Conservation (phyloP, 148 eudicot genomes). For the Beta vulgaris region DNA sequence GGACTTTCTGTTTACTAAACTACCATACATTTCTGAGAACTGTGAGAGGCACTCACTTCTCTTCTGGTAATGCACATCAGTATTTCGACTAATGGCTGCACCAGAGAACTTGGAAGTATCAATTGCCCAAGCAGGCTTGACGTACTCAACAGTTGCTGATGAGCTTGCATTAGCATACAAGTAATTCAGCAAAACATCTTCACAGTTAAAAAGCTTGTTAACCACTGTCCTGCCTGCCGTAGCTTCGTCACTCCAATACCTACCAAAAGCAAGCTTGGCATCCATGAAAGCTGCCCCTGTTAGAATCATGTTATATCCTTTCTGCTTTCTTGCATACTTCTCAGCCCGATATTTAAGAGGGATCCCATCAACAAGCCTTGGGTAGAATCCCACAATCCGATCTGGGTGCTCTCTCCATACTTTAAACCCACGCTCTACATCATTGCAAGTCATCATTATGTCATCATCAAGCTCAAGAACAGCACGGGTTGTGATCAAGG, state of each 20-base stretch:
- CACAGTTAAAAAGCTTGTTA: conserved; percentile 74
- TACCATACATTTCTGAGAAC: conserved; percentile 66
- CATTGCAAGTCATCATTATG: conserved; percentile 89
- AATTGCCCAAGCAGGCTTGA: conserved; percentile 79
- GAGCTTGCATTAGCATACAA: conserved; percentile 80
- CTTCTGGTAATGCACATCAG: conserved; percentile 63
- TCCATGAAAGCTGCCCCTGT: conserved; percentile 96
- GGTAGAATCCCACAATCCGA: conserved; percentile 87
- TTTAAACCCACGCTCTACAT: conserved; percentile 81
- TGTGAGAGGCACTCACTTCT: conserved; percentile 64
- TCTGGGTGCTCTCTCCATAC: conserved; percentile 93
- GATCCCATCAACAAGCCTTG: conserved; percentile 54
- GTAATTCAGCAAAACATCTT: conserved; percentile 89
- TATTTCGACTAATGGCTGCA: conserved; percentile 76
- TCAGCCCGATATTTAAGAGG: conserved; percentile 67
- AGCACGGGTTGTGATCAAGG: conserved; percentile 66
- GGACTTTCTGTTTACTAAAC: conserved; percentile 52
- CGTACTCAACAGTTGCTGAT: conserved; percentile 62
- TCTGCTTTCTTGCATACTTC: conserved; percentile 67
- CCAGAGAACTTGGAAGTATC: conserved; percentile 84
- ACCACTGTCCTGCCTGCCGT: conserved; percentile 63
- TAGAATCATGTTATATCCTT: conserved; percentile 83
- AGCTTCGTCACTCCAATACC: conserved; percentile 84
- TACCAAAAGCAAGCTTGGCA: conserved; percentile 46
- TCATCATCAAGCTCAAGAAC: conserved; percentile 96